Evolutionary conservation across 257 asterid genomes (phyloP), one percentile per base, ranked within the genome.

Genomic region (Nicotiana otophora): DNA sequence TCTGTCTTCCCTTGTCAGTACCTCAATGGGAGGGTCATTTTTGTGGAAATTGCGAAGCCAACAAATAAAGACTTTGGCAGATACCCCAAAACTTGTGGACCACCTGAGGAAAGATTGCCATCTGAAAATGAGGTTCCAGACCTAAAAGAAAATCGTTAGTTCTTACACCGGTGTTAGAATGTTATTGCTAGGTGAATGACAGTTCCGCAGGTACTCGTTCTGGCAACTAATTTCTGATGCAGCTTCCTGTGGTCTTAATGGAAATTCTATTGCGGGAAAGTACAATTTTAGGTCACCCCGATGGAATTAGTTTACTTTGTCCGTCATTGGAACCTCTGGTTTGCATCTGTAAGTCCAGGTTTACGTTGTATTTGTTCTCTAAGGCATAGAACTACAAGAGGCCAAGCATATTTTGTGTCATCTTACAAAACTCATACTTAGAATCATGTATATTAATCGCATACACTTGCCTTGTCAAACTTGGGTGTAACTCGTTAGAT

Each of bases 21-120:
- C 83, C 82, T 90, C 55, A 85, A 89, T 70, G 92, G 92, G 28
- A 86, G 92, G 90, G 79, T 39, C 55, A 83, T 92, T 30, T 82
- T 19, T 80, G 89, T 92, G 33, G 94, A 92, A 61, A 85, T 92
- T 15, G 93, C 93, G 2, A 90, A 87, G 81, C 92, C 87, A n/a
- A 82, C 90, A 75, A 57, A 81, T 33, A 63, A 82, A 28, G 89
- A 87, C 39, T 88, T 84, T 80, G 91, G 89, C 69, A 84, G 88
- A 54, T 84, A 85, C 36, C 91, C 92, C 0, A 89, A 42, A 85
- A 84, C 90, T 80, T 86, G 89, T 31, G 96, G 93, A 1, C 93
- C 92, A 51, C 93, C 94, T 80, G 86, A 62, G 64, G 84, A 87
- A 57, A 84, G 60, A 33, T 60, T 51, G 54, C 74, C 78, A 51